Percentiles rank a stretch among this genome's conserved stretches.
These are phyloP conservation scores for Cucurbita argyrosperma DNA, from an alignment of 306 rosid genomes.

Conservation along the genomic window DNA sequence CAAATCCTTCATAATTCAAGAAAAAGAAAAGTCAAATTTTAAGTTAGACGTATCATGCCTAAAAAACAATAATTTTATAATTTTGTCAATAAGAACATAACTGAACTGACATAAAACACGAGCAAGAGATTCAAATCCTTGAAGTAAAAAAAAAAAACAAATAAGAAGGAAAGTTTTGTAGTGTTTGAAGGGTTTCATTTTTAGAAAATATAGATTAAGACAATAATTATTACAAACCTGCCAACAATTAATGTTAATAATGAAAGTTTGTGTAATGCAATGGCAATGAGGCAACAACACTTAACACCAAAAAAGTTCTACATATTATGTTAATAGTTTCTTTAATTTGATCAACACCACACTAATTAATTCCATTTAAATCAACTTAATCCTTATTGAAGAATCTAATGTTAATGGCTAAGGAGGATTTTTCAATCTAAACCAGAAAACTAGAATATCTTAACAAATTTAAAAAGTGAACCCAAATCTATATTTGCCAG, in stretches of 20 bases:
- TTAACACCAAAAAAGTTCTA: not conserved
- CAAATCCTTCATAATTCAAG: too few relatives aligned
- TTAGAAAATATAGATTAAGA: not conserved
- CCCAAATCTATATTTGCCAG: not conserved
- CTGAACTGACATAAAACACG: too few relatives aligned
- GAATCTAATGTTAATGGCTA: conserved; percentile 1
- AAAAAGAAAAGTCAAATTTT: too few relatives aligned
- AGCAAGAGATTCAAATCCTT: too few relatives aligned
- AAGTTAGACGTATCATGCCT: too few relatives aligned
- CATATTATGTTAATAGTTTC: not conserved
- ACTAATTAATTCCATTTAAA: conserved; percentile 2
- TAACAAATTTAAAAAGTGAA: not conserved
- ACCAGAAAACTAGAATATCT: conserved; percentile 1
- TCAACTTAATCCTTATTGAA: not conserved
- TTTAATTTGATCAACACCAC: not conserved
- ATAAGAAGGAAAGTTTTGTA: not conserved
- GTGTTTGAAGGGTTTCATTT: not conserved
- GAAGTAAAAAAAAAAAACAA: too few relatives aligned
- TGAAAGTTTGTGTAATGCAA: not conserved
- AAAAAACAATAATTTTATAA: too few relatives aligned
- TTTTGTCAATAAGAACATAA: too few relatives aligned
- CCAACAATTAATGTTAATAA: not conserved
- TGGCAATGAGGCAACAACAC: not conserved
- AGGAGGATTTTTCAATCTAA: not conserved
- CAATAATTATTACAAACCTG: not conserved